phyloP scores from a whole-genome alignment of 768 basidiomycete genomes.

The Podaxis sp. region DNA sequence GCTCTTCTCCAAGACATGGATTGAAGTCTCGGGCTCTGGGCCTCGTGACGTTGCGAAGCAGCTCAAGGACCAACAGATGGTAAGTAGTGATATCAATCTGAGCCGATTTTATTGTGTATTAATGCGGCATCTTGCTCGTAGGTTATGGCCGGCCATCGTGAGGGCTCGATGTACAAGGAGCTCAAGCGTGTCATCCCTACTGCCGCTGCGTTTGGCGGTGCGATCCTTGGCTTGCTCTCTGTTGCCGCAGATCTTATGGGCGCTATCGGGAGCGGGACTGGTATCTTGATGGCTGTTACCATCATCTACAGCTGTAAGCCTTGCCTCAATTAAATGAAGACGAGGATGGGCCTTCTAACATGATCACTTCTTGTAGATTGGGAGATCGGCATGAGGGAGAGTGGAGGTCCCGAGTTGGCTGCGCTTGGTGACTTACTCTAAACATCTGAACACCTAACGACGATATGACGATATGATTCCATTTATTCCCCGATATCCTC shows the following conservation, averaged over 20 bases:
- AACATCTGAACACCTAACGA: constrained; percentile 17
- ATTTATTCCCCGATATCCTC: not conserved
- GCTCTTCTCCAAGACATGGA: constrained; percentile 99
- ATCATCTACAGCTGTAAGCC: constrained; percentile 91
- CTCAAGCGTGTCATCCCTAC: constrained; percentile 97
- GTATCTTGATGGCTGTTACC: constrained; percentile 97
- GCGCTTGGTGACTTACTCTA: constrained; percentile 77
- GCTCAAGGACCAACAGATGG: constrained; percentile 98
- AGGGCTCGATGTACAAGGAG: constrained; percentile 99
- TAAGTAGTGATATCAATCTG: constrained; percentile 26
- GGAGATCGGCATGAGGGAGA: constrained; percentile 93
- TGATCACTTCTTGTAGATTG: constrained; percentile 56
- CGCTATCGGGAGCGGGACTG: constrained; percentile 92
- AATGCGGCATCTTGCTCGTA: constrained; percentile 20
- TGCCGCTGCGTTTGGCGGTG: constrained; percentile 95
- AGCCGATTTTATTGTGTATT: not conserved
- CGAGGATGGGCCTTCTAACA: constrained; percentile 7
- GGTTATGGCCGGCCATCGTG: constrained; percentile 89
- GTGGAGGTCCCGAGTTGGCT: constrained; percentile 80
- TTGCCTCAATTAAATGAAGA: constrained; percentile 11
- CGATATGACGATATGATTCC: not conserved
- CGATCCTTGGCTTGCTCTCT: constrained; percentile 89
- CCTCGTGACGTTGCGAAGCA: constrained; percentile 97
- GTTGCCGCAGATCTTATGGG: constrained; percentile 95
- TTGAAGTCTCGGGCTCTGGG: constrained; percentile 95